Evolutionary conservation across 192 early-diverging fungal species (phyloP).

Genomic region (Rhizophagus prolifer): DNA sequence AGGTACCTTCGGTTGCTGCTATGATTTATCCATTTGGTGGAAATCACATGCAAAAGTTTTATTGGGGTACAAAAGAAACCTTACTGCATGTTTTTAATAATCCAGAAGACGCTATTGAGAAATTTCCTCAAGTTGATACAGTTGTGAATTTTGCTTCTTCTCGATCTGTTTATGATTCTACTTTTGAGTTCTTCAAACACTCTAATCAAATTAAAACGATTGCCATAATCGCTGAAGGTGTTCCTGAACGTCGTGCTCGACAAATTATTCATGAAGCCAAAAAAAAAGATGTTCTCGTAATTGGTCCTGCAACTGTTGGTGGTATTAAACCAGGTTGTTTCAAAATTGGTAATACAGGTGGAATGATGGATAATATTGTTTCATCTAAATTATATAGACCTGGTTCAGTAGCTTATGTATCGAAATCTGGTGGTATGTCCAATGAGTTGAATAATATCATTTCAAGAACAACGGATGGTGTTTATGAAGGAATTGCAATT

Average conservation of each 20-base stretch:
- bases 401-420: conserved; percentile 96
- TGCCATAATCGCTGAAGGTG: conserved; percentile 98
- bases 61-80: conserved; percentile 99
- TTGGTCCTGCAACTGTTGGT: conserved; percentile 98
- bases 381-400: conserved; percentile 95
- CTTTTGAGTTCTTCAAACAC: conserved; percentile 81
- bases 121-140: conserved; percentile 91
- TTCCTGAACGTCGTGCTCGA: conserved; percentile 94
- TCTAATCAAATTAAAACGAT: conserved; percentile 86
- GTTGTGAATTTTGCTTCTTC: conserved; percentile 99
- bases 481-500: conserved; percentile 98
- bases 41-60: conserved; percentile 99
- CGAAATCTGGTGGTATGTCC: conserved; percentile 99
- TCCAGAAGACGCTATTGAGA: conserved; percentile 76
- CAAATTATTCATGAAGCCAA: conserved; percentile 85
- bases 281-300: conserved; percentile 77
- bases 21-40: conserved; percentile 99
- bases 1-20: conserved; percentile 88
- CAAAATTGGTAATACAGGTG: conserved; percentile 99
- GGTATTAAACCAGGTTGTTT: conserved; percentile 99
- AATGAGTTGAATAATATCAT: conserved; percentile 99
- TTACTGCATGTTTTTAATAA: conserved; percentile 91
- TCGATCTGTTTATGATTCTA: conserved; percentile 91
- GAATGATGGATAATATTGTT: conserved; percentile 99
- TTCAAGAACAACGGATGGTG: conserved; percentile 93